These are phyloP conservation scores for Piromyces finnis DNA, from an alignment of 192 early-diverging fungal species.

Conservation along the genomic window DNA sequence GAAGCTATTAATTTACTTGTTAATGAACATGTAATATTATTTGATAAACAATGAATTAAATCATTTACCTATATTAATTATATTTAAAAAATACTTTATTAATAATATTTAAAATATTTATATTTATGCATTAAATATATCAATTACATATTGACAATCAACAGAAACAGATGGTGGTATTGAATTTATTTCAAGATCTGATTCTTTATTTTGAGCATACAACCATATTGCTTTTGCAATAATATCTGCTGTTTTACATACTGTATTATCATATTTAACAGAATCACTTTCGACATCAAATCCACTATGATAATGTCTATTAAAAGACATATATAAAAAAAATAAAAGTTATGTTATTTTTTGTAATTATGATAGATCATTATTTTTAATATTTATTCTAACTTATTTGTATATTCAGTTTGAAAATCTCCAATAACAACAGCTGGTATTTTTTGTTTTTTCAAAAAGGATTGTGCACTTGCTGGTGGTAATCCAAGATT, in stretches of 20 bases:
- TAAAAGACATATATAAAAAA: neutral
- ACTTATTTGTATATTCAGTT: neutral
- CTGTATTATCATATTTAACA: conserved; percentile 2
- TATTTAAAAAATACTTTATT: neutral
- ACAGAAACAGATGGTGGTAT: neutral
- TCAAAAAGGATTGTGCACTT: conserved; percentile 50
- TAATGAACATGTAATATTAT: neutral
- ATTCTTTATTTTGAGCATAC: neutral
- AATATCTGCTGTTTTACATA: neutral
- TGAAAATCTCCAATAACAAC: conserved; percentile 1
- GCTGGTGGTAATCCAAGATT: conserved; percentile 41
- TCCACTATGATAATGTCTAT: conserved; percentile 40
- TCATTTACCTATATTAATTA: neutral
- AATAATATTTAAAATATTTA: no score
- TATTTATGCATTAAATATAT: no score
- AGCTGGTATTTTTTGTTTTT: conserved; percentile 35
- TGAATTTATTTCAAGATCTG: neutral
- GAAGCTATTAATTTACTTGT: neutral
- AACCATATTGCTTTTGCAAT: neutral
- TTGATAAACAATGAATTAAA: neutral
- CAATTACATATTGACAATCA: neutral
- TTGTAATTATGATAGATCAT: no score
- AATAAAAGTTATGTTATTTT: no score
- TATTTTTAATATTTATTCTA: conserved; percentile 25
- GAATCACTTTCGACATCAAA: conserved; percentile 32